These are phyloP conservation scores for Biscogniauxia sp. DNA, from an alignment of 2,329 filamentous ascomycete species.

Conservation along the genomic window DNA sequence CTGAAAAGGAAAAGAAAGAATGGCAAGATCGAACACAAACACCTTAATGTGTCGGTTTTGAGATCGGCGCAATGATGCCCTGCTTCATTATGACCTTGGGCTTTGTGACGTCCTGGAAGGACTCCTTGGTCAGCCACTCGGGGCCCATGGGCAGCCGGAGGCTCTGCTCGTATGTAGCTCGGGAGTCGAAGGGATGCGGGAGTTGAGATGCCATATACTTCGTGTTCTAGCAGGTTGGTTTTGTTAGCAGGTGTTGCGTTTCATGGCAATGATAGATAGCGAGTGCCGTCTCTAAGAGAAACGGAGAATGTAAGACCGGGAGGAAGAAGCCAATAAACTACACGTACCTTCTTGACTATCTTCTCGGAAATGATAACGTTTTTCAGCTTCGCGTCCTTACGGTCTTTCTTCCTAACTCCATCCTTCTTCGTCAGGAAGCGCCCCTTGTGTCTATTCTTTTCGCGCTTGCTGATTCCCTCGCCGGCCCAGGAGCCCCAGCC, in stretches of 20 bases:
- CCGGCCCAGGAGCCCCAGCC: constrained; percentile 92
- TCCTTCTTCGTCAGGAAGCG: constrained; percentile 65
- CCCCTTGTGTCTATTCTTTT: constrained; percentile 61
- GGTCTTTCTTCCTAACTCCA: constrained; percentile 71
- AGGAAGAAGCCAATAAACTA: background rate
- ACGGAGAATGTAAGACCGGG: background rate
- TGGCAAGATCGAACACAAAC: no score
- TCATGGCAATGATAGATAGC: no score
- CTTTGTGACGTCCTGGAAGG: constrained; percentile 85
- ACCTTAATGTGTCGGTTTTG: constrained; percentile 58
- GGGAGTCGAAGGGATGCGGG: constrained; percentile 86
- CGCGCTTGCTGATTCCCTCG: constrained; percentile 71
- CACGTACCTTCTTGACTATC: constrained; percentile 73
- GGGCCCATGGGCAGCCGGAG: constrained; percentile 83
- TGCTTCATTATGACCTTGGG: constrained; percentile 88
- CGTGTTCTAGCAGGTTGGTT: constrained; percentile 56
- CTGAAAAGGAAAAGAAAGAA: no score
- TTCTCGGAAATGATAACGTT: constrained; percentile 93
- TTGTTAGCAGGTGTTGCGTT: constrained; percentile 1
- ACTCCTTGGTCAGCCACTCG: constrained; percentile 96
- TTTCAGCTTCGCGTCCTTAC: constrained; percentile 79
- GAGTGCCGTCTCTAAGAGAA: constrained; percentile 15
- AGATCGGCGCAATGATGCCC: constrained; percentile 84
- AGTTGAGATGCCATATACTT: constrained; percentile 83
- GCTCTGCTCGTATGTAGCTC: constrained; percentile 85